Percentiles rank a stretch among this genome's conserved stretches.
Conservation (phyloP, 106 monocot genomes). For the Chionographis japonica region DNA sequence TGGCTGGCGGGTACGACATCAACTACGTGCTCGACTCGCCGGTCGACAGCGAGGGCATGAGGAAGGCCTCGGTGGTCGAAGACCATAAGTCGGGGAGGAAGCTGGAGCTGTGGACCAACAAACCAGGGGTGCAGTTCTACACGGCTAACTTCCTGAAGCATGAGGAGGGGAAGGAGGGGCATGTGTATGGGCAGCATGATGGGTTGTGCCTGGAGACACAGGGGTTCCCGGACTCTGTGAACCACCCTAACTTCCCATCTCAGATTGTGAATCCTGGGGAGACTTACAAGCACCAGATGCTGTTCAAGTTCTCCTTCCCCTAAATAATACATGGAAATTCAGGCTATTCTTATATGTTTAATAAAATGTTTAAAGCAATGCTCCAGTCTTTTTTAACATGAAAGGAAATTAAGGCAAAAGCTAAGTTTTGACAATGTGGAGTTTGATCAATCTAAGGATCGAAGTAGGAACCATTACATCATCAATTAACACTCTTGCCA, state of each 20-base stretch:
- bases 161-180: conserved; percentile 43
- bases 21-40: conserved; percentile 59
- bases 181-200: conserved; percentile 25
- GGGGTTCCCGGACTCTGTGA: conserved; percentile 58
- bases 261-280: conserved; percentile 61
- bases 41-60: conserved; percentile 18
- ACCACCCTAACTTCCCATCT: conserved; percentile 59
- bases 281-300: conserved; percentile 55
- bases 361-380: background rate
- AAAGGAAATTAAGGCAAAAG: too few relatives aligned
- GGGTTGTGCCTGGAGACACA: conserved; percentile 64
- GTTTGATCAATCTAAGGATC: too few relatives aligned
- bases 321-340: background rate
- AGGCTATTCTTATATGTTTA: too few relatives aligned
- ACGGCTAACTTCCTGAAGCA: conserved; percentile 34
- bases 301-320: conserved; percentile 50
- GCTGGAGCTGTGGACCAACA: conserved; percentile 56
- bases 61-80: conserved; percentile 41
- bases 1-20: conserved; percentile 48
- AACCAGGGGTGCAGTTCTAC: conserved; percentile 58
- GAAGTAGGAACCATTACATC: too few relatives aligned
- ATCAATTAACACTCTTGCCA: too few relatives aligned
- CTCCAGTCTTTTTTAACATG: too few relatives aligned
- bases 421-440: too few relatives aligned
- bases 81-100: conserved; percentile 25